Evolutionary conservation across 805 yeast genomes (phyloP).

Genomic region (Ogataea pilisensis): DNA sequence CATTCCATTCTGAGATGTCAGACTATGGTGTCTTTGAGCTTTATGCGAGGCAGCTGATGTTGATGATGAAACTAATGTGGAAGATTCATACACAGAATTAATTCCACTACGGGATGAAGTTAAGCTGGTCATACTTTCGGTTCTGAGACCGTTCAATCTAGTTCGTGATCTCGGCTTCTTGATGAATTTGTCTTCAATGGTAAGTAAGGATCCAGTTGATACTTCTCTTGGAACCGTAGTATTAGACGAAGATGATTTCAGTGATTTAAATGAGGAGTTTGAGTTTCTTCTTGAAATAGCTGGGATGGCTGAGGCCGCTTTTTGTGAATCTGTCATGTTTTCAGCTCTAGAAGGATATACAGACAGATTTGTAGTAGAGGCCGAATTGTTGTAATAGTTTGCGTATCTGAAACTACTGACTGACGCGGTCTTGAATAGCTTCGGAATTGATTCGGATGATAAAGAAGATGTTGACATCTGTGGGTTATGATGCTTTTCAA

Average conservation of each 20-base stretch:
- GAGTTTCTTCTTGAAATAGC: slow-evolving; percentile 31
- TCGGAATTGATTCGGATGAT: background rate
- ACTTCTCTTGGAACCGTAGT: slow-evolving; percentile 27
- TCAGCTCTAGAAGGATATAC: background rate
- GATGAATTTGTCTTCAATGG: slow-evolving; percentile 37
- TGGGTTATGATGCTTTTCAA: background rate
- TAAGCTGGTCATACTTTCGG: slow-evolving; percentile 16
- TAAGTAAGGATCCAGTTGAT: slow-evolving; percentile 37
- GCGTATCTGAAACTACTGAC: slow-evolving; percentile 3
- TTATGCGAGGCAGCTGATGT: background rate
- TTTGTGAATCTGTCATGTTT: background rate
- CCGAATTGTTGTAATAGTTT: background rate
- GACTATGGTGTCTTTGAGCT: slow-evolving; percentile 7
- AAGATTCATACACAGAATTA: background rate
- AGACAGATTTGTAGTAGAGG: background rate
- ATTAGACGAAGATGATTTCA: slow-evolving; percentile 5
- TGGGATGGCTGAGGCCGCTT: background rate
- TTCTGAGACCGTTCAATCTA: slow-evolving; percentile 11
- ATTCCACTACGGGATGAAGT: slow-evolving; percentile 3
- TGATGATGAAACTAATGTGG: background rate
- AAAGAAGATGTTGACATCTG: slow-evolving; percentile 6
- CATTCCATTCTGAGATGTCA: slow-evolving; percentile 12
- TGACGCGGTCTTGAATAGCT: slow-evolving; percentile 1
- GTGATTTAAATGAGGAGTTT: slow-evolving; percentile 28
- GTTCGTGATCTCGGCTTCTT: slow-evolving; percentile 32